phyloP scores from a whole-genome alignment of 495 filamentous ascomycete genomes.

The Penicillium odoratum region DNA sequence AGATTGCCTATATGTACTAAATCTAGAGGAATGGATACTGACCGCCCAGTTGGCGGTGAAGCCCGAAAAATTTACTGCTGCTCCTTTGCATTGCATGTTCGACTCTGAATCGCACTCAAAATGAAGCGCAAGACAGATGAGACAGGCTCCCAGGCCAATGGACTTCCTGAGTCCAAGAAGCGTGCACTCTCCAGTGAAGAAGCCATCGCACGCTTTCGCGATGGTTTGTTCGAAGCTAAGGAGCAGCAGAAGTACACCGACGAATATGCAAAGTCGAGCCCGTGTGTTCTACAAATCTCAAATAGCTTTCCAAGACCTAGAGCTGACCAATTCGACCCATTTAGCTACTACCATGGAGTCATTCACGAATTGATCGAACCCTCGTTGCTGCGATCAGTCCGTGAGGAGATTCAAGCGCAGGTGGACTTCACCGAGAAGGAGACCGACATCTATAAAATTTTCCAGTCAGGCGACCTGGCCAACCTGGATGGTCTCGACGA shows the following conservation, averaged over 20 bases:
- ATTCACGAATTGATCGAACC: slow-evolving; percentile 78
- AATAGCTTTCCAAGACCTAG: slow-evolving; percentile 3
- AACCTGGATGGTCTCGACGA: slow-evolving; percentile 93
- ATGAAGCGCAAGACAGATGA: slow-evolving; percentile 60
- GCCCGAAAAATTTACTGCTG: slow-evolving; percentile 10
- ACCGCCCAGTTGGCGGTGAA: slow-evolving; percentile 18
- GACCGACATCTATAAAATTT: slow-evolving; percentile 99
- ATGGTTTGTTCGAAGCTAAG: slow-evolving; percentile 70
- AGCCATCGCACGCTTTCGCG: slow-evolving; percentile 59
- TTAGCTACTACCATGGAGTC: slow-evolving; percentile 84
- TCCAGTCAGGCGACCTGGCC: slow-evolving; percentile 95
- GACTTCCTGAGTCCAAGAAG: slow-evolving; percentile 48
- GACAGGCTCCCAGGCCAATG: slow-evolving; percentile 39
- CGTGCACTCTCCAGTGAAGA: slow-evolving; percentile 52
- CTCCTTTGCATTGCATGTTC: background rate
- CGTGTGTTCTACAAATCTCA: slow-evolving; percentile 45
- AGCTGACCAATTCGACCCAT: slow-evolving; percentile 13
- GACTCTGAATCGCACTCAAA: slow-evolving; percentile 9
- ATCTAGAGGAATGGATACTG: background rate
- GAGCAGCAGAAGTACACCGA: slow-evolving; percentile 66
- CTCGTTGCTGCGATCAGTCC: slow-evolving; percentile 78
- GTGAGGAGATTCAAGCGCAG: slow-evolving; percentile 81
- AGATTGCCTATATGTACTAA: too few species aligned
- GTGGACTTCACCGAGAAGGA: slow-evolving; percentile 97
- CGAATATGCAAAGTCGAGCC: slow-evolving; percentile 69